Percentiles rank a stretch among this genome's conserved stretches.
These are phyloP conservation scores for Pythium pyrilobum DNA, from an alignment of 352 stramenopile genomes.

Conservation along the genomic window DNA sequence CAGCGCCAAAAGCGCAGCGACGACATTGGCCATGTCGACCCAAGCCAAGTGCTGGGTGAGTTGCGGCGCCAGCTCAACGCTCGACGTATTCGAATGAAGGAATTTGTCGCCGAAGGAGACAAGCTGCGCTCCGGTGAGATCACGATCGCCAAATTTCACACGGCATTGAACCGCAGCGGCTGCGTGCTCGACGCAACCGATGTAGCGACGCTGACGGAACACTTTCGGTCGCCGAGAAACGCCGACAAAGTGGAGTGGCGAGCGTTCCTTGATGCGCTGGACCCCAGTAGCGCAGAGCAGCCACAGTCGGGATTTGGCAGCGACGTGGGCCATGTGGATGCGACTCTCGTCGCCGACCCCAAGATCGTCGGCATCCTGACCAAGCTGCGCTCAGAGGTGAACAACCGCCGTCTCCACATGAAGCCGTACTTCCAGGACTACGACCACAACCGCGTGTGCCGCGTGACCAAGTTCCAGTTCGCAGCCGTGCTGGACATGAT, in stretches of 20 bases:
- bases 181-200: slow-evolving; percentile 61
- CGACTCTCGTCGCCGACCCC: slow-evolving; percentile 8
- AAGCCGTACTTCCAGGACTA: slow-evolving; percentile 88
- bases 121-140: slow-evolving; percentile 78
- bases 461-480: slow-evolving; percentile 81
- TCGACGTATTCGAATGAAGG: slow-evolving; percentile 75
- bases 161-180: slow-evolving; percentile 73
- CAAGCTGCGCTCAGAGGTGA: slow-evolving; percentile 47
- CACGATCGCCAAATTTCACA: slow-evolving; percentile 83
- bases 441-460: slow-evolving; percentile 66
- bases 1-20: slow-evolving; percentile 31
- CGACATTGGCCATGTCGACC: slow-evolving; percentile 20
- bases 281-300: slow-evolving; percentile 16
- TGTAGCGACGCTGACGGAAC: slow-evolving; percentile 51
- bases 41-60: slow-evolving; percentile 46
- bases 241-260: slow-evolving; percentile 79
- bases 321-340: not conserved
- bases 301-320: not conserved
- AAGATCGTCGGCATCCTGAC: slow-evolving; percentile 33
- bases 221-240: slow-evolving; percentile 56
- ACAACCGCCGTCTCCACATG: slow-evolving; percentile 67
- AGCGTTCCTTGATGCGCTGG: slow-evolving; percentile 53
- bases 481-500: slow-evolving; percentile 83
- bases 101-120: slow-evolving; percentile 77
- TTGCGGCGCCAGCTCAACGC: slow-evolving; percentile 52